These are phyloP conservation scores for Simplicillium aogashimaense DNA, from an alignment of 2,329 filamentous ascomycete species.

Conservation along the genomic window DNA sequence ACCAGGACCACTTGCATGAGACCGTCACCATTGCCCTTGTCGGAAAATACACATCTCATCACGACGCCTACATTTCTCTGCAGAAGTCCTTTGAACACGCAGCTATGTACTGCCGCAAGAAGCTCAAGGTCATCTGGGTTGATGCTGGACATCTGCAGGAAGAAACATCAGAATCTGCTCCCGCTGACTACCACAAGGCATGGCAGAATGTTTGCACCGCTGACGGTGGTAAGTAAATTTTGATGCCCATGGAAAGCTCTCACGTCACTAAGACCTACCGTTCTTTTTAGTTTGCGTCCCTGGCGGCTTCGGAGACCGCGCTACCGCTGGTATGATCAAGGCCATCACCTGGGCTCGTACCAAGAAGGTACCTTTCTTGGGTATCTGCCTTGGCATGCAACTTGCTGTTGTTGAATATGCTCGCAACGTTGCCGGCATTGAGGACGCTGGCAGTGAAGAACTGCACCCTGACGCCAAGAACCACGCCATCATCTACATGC, in stretches of 20 bases:
- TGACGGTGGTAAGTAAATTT: conserved; percentile 28
- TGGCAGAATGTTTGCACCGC: conserved; percentile 73
- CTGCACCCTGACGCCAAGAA: conserved; percentile 46
- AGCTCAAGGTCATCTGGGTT: conserved; percentile 74
- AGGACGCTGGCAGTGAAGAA: conserved; percentile 45
- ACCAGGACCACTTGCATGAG: conserved; percentile 9
- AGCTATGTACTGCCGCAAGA: conserved; percentile 74
- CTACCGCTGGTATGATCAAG: conserved; percentile 81
- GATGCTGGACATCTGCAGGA: conserved; percentile 78
- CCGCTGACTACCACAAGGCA: conserved; percentile 70
- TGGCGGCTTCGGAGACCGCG: conserved; percentile 71
- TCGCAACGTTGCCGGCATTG: conserved; percentile 60
- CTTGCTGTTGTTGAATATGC: conserved; percentile 85
- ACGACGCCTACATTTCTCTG: conserved; percentile 78
- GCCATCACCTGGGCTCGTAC: conserved; percentile 78
- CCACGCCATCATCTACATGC: conserved; percentile 82
- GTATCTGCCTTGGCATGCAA: conserved; percentile 89
- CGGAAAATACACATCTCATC: conserved; percentile 79
- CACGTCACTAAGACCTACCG: too few relatives aligned
- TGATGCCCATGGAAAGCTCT: too few relatives aligned
- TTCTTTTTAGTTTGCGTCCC: conserved; percentile 24
- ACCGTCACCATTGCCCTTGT: conserved; percentile 74
- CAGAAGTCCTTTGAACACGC: conserved; percentile 84
- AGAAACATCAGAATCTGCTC: conserved; percentile 46
- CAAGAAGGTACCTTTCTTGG: conserved; percentile 72